Percentiles rank a stretch among this genome's conserved stretches.
phyloP scores from a whole-genome alignment of 2,329 filamentous ascomycete species.

The Metarhizium anisopliae region DNA sequence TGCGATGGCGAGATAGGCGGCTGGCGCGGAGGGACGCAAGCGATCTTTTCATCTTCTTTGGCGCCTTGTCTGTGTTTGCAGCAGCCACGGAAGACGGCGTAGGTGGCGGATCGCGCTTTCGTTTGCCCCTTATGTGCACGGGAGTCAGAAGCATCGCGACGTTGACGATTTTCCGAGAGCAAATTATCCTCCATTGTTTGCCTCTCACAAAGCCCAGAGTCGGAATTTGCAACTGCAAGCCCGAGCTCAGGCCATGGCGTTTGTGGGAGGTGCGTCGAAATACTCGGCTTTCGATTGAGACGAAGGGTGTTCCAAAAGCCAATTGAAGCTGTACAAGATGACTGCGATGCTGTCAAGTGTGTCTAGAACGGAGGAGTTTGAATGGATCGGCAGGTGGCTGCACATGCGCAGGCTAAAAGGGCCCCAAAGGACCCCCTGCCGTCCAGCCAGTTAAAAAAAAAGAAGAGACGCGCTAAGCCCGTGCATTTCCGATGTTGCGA shows the following conservation, averaged over 20 bases:
- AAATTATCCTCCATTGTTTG: background rate
- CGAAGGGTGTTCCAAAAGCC: too few relatives aligned
- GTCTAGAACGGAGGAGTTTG: too few relatives aligned
- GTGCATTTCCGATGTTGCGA: background rate
- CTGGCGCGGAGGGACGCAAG: conserved; percentile 21
- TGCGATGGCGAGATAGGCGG: conserved; percentile 15
- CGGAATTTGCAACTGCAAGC: background rate
- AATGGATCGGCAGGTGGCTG: too few relatives aligned
- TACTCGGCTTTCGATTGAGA: background rate
- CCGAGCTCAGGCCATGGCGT: background rate
- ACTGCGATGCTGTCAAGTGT: too few relatives aligned
- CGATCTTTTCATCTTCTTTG: conserved; percentile 19
- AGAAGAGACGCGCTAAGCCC: background rate
- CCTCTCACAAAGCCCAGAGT: background rate
- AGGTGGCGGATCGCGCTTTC: conserved; percentile 28
- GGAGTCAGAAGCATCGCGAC: conserved; percentile 35
- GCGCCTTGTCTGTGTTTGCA: background rate
- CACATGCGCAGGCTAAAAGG: too few relatives aligned
- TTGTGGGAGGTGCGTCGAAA: background rate
- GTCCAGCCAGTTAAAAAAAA: background rate
- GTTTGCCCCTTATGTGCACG: conserved; percentile 39
- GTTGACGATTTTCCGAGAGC: background rate
- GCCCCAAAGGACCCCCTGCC: background rate
- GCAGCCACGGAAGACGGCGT: conserved; percentile 7
- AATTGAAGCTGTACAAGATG: too few relatives aligned